Conservation (phyloP, 2,329 filamentous ascomycete genomes). For the Scedosporium boydii region DNA sequence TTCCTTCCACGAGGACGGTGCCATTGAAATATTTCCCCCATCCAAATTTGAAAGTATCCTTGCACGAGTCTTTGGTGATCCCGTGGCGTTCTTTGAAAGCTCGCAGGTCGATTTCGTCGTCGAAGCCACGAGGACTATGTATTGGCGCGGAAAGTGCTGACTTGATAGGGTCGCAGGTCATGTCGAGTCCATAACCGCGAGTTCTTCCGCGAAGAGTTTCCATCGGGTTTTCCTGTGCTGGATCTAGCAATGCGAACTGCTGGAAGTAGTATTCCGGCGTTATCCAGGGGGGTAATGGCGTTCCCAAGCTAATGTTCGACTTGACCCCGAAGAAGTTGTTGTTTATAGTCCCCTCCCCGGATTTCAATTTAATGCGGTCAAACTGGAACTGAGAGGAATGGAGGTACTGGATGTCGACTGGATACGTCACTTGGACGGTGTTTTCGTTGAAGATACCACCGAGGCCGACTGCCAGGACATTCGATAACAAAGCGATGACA, state of each 20-base stretch:
- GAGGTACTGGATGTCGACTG: constrained; percentile 2
- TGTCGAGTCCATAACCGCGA: constrained; percentile 17
- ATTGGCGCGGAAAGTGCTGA: neutral
- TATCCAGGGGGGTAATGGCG: constrained; percentile 39
- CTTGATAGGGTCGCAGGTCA: constrained; percentile 13
- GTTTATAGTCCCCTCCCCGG: neutral
- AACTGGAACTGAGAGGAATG: constrained; percentile 14
- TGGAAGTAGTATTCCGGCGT: constrained; percentile 35
- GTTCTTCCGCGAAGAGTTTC: constrained; percentile 12
- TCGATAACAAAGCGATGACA: constrained; percentile 35
- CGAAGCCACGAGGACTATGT: neutral
- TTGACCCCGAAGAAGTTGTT: constrained; percentile 24
- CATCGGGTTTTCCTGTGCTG: neutral
- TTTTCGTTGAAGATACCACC: constrained; percentile 39
- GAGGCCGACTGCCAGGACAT: constrained; percentile 42
- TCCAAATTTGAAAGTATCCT: neutral
- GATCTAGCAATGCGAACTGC: constrained; percentile 22
- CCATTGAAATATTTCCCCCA: neutral
- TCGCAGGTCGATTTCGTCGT: neutral
- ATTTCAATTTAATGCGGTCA: neutral
- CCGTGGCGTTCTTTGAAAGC: neutral
- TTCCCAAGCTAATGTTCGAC: constrained; percentile 34
- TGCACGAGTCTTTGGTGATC: neutral
- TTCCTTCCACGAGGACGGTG: neutral
- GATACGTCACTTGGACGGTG: neutral